phyloP scores from a whole-genome alignment of 257 asterid species.

The Rehmannia glutinosa region DNA sequence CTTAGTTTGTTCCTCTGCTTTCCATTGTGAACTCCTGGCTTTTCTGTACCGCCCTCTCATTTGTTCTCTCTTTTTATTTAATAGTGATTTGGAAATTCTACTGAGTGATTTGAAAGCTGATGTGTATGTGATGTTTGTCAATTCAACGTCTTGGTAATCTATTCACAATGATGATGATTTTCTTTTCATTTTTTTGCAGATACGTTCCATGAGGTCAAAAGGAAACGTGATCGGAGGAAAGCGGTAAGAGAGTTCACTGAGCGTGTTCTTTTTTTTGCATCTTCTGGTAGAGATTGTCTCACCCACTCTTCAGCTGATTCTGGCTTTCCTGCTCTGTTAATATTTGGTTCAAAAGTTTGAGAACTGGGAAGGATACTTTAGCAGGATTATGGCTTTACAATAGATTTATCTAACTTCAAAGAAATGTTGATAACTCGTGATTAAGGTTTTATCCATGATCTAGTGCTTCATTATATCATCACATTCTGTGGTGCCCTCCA shows the following conservation, averaged over 20 bases:
- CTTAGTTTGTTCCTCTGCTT: no score
- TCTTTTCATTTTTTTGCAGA: conserved; percentile 33
- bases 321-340: no score
- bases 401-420: neutral
- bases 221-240: conserved; percentile 51
- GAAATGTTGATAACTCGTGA: no score
- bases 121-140: no score
- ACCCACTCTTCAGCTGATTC: neutral
- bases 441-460: neutral
- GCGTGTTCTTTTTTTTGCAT: neutral
- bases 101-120: no score
- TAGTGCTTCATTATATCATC: neutral
- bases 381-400: neutral
- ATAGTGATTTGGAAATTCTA: neutral
- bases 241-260: conserved; percentile 27
- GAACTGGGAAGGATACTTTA: neutral
- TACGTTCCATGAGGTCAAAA: conserved; percentile 62
- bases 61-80: conserved; percentile 1
- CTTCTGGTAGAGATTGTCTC: neutral
- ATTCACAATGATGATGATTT: neutral
- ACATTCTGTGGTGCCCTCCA: neutral
- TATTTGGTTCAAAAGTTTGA: no score
- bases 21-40: no score
- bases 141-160: neutral
- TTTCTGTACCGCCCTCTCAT: no score